A percentile compares a stretch with the other conserved stretches of the same genome.
Conservation (phyloP, 352 stramenopile species). For the Lagenidium giganteum region DNA sequence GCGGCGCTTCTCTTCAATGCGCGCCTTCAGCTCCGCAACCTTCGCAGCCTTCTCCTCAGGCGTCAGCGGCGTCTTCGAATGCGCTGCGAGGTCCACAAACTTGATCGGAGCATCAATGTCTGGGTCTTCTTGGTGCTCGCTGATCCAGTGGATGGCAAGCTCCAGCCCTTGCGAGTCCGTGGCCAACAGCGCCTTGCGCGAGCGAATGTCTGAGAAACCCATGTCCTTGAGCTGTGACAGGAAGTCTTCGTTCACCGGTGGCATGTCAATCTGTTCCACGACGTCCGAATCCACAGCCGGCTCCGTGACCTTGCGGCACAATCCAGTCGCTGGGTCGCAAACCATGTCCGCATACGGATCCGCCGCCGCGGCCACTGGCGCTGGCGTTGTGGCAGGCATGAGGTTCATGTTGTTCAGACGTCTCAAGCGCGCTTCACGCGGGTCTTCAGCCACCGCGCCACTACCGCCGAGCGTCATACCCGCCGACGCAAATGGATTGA, state of each 20-base stretch:
- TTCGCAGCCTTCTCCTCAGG: conserved; percentile 86
- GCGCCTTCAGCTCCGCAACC: conserved; percentile 75
- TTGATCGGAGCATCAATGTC: conserved; percentile 89
- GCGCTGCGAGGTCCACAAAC: conserved; percentile 67
- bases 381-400: conserved; percentile 22
- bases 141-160: conserved; percentile 81
- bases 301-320: conserved; percentile 32
- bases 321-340: conserved; percentile 56
- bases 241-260: conserved; percentile 66
- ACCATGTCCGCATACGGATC: conserved; percentile 34
- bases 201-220: conserved; percentile 79
- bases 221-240: conserved; percentile 75
- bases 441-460: conserved; percentile 32
- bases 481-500: conserved; percentile 81
- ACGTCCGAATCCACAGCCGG: conserved; percentile 10
- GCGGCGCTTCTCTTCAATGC: conserved; percentile 66
- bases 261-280: conserved; percentile 20
- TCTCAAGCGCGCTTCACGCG: conserved; percentile 75
- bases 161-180: conserved; percentile 74
- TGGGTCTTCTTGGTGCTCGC: conserved; percentile 83
- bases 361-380: conserved; percentile 10
- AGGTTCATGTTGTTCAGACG: conserved; percentile 66
- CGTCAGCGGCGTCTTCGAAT: conserved; percentile 52
- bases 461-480: conserved; percentile 55
- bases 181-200: conserved; percentile 78